Percentiles rank a stretch among this genome's conserved stretches.
phyloP scores from a whole-genome alignment of 495 filamentous ascomycete species.

The Talaromyces trachyspermus region DNA sequence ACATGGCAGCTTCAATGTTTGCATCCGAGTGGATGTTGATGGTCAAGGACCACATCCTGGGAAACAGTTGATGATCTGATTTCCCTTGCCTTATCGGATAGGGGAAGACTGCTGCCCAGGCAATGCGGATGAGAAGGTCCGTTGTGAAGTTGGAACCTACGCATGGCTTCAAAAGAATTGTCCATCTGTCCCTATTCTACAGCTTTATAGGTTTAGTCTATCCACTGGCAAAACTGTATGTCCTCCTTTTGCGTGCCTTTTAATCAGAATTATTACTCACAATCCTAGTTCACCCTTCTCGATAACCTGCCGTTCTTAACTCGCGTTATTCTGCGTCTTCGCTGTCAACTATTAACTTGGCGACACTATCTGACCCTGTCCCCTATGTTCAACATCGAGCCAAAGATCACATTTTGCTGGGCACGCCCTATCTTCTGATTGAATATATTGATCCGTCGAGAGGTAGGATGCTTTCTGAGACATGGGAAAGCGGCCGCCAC shows the following conservation, averaged over 20 bases:
- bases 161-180: constrained; percentile 26
- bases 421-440: constrained; percentile 24
- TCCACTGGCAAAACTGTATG: constrained; percentile 16
- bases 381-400: constrained; percentile 15
- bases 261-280: constrained; percentile 1
- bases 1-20: constrained; percentile 28
- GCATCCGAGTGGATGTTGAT: constrained; percentile 21
- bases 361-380: constrained; percentile 18
- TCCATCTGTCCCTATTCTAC: constrained; percentile 21
- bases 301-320: constrained; percentile 20
- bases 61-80: constrained; percentile 23
- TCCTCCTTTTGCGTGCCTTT: constrained; percentile 8
- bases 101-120: constrained; percentile 22
- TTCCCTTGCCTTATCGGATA: constrained; percentile 26
- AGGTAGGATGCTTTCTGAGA: constrained; percentile 27
- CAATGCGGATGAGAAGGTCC: constrained; percentile 28
- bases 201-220: constrained; percentile 20
- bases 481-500: constrained; percentile 20
- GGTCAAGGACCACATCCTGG: constrained; percentile 4
- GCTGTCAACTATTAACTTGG: constrained; percentile 13
- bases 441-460: constrained; percentile 22
- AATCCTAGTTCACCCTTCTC: constrained; percentile 21
- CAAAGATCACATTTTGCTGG: constrained; percentile 2
- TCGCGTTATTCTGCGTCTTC: constrained; percentile 15
- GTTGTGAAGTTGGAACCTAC: constrained; percentile 22